Percentiles rank a stretch among this genome's conserved stretches.
phyloP scores from a whole-genome alignment of 345 rosid genomes.

The Euphorbia peplus region DNA sequence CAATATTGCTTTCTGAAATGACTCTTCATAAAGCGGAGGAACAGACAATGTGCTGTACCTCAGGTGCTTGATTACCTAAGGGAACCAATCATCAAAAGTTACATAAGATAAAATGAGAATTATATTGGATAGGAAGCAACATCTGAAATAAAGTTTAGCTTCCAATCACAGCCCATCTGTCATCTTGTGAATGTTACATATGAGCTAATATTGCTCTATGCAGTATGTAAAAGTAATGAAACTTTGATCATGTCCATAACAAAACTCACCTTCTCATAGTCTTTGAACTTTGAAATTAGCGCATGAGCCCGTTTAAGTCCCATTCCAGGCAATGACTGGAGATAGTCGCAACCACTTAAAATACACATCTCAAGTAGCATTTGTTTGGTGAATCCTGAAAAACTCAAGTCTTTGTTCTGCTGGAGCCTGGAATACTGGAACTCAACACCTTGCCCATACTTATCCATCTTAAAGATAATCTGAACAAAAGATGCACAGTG shows the following conservation, averaged over 20 bases:
- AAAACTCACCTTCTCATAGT: constrained; percentile 63
- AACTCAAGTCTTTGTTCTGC: constrained; percentile 59
- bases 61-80: constrained; percentile 88
- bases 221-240: constrained; percentile 2
- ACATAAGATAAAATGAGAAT: constrained; percentile 16
- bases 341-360: constrained; percentile 94
- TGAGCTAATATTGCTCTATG: constrained; percentile 1
- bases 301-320: constrained; percentile 94
- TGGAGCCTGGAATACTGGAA: constrained; percentile 65
- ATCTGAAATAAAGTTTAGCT: neutral
- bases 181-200: neutral
- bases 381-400: constrained; percentile 68
- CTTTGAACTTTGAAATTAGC: constrained; percentile 69
- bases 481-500: constrained; percentile 24
- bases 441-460: constrained; percentile 90
- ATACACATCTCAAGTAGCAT: constrained; percentile 99
- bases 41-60: constrained; percentile 67
- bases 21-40: constrained; percentile 85
- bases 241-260: constrained; percentile 3
- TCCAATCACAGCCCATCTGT: neutral
- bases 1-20: constrained; percentile 73
- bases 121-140: neutral
- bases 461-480: constrained; percentile 95
- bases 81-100: constrained; percentile 10
- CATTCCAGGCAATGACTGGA: constrained; percentile 92